Evolutionary conservation across 305 asterid species (phyloP).

Genomic region (Fraxinus latifolia): DNA sequence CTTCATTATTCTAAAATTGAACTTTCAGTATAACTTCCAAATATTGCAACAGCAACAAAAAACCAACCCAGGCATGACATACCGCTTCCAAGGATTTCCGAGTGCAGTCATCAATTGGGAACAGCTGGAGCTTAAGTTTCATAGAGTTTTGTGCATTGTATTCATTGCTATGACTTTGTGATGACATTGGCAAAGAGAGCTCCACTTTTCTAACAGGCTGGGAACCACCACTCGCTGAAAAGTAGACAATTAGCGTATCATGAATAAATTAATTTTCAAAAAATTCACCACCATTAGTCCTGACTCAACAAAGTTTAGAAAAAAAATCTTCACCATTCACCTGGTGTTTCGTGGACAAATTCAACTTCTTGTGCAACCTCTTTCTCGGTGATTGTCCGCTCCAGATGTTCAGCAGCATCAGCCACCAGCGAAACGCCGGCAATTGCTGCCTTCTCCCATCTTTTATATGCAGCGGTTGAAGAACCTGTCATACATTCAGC

Average conservation of each 20-base stretch:
- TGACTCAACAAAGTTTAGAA: constrained; percentile 7
- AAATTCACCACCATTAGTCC: constrained; percentile 12
- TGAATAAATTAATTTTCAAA: constrained; percentile 15
- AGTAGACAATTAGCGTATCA: constrained; percentile 20
- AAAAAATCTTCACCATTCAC: constrained; percentile 29
- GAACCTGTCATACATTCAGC: constrained; percentile 41
- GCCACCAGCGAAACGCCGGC: constrained; percentile 99
- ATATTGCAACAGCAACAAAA: not conserved
- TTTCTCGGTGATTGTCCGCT: constrained; percentile 65
- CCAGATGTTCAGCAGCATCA: constrained; percentile 99
- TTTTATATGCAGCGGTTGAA: constrained; percentile 80
- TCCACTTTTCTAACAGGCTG: constrained; percentile 52
- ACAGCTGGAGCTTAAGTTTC: constrained; percentile 91
- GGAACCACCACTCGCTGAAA: constrained; percentile 51
- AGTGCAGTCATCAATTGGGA: constrained; percentile 84
- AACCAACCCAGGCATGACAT: constrained; percentile 22
- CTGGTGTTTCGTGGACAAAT: constrained; percentile 46
- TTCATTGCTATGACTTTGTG: constrained; percentile 38
- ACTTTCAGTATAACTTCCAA: constrained; percentile 1
- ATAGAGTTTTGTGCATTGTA: constrained; percentile 43
- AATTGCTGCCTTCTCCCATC: constrained; percentile 99
- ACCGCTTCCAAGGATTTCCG: constrained; percentile 86
- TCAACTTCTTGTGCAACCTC: constrained; percentile 38
- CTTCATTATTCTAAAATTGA: constrained; percentile 12
- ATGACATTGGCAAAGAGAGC: constrained; percentile 33